A percentile compares a stretch with the other conserved stretches of the same genome.
These are phyloP conservation scores for Arthrobotrys megalospora DNA, from an alignment of 2,329 filamentous ascomycete genomes.

Conservation along the genomic window DNA sequence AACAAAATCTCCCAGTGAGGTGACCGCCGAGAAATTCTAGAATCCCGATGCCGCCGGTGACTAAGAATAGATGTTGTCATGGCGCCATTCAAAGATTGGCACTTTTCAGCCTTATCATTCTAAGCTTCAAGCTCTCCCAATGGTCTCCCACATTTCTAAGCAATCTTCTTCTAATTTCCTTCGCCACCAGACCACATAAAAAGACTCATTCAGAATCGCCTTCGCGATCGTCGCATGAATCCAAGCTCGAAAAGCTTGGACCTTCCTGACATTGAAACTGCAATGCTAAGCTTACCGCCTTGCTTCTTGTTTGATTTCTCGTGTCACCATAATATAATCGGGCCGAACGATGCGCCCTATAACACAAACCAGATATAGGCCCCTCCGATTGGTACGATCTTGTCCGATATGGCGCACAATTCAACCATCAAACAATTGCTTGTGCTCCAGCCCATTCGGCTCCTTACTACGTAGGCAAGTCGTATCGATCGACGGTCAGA, in stretches of 20 bases:
- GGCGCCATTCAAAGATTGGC: slow-evolving; percentile 29
- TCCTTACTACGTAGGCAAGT: background rate
- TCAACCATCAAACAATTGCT: background rate
- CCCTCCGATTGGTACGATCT: slow-evolving; percentile 56
- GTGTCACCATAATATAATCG: slow-evolving; percentile 52
- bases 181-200: slow-evolving; percentile 13
- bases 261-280: slow-evolving; percentile 31
- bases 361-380: slow-evolving; percentile 32
- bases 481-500: slow-evolving; percentile 10
- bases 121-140: background rate
- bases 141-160: background rate
- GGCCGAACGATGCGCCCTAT: slow-evolving; percentile 32
- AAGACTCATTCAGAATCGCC: slow-evolving; percentile 13
- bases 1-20: slow-evolving; percentile 19
- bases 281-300: slow-evolving; percentile 50
- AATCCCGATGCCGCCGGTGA: slow-evolving; percentile 39
- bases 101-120: slow-evolving; percentile 47
- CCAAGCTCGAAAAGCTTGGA: slow-evolving; percentile 23
- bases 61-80: slow-evolving; percentile 46
- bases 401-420: background rate
- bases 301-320: slow-evolving; percentile 6
- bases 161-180: slow-evolving; percentile 4
- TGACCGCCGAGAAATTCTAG: slow-evolving; percentile 44
- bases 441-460: background rate
- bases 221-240: slow-evolving; percentile 20